Conservation (phyloP, 352 stramenopile genomes). For the Pelagophyceae sp. region DNA sequence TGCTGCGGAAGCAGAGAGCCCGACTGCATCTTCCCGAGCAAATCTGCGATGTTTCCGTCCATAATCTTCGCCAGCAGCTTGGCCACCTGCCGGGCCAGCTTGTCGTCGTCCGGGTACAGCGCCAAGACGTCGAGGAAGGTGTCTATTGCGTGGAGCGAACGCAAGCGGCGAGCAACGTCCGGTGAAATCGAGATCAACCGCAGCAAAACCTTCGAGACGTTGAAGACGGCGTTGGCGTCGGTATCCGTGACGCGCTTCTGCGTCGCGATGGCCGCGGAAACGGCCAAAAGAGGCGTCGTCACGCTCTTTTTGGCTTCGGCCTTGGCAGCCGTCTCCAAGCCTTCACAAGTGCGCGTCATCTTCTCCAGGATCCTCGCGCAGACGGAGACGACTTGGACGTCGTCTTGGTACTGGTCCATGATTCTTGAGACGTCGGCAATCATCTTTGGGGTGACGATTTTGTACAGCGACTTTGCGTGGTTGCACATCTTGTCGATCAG, state of each 20-base stretch:
- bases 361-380: conserved; percentile 25
- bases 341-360: conserved; percentile 13
- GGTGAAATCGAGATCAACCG: conserved; percentile 26
- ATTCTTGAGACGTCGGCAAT: conserved; percentile 13
- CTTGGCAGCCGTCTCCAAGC: not conserved
- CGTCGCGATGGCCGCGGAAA: conserved; percentile 30
- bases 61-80: conserved; percentile 24
- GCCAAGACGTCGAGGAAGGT: conserved; percentile 19
- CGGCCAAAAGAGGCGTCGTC: not conserved
- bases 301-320: not conserved
- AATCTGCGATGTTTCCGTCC: conserved; percentile 21
- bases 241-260: conserved; percentile 22
- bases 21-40: conserved; percentile 21
- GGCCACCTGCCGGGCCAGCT: conserved; percentile 14
- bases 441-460: conserved; percentile 17
- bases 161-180: no score
- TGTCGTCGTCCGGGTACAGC: conserved; percentile 21
- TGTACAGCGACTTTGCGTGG: conserved; percentile 19
- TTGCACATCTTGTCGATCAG: conserved; percentile 25
- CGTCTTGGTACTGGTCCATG: conserved; percentile 2
- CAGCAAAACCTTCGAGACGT: conserved; percentile 35
- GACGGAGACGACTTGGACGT: not conserved
- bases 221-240: conserved; percentile 42
- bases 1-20: not conserved
- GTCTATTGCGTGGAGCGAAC: conserved; percentile 18